Percentiles rank a stretch among this genome's conserved stretches.
Evolutionary conservation across 139 green algal genomes (phyloP).

Genomic region (Pleodorina starrii): DNA sequence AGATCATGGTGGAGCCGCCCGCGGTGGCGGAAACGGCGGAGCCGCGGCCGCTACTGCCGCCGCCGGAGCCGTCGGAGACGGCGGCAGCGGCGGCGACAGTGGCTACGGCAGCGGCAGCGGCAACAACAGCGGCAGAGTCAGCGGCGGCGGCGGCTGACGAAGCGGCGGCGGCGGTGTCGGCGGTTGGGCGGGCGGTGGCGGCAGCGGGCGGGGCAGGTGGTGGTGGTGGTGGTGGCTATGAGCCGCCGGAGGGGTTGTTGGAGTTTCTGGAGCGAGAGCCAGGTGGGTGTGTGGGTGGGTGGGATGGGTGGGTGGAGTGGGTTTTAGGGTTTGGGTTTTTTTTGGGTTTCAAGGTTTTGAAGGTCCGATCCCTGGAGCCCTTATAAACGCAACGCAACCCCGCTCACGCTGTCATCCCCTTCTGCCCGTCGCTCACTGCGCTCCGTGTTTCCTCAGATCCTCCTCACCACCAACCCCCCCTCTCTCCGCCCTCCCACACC

Average conservation of each 20-base stretch:
- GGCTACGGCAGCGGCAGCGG: not conserved
- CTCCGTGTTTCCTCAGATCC: no score
- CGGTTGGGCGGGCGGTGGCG: no score
- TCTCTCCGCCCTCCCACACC: no score
- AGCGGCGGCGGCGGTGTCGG: not conserved
- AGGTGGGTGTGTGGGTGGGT: not conserved
- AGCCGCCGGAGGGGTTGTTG: not conserved
- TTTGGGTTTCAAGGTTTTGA: no score
- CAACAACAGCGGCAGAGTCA: not conserved
- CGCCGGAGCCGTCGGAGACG: not conserved
- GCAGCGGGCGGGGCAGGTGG: no score
- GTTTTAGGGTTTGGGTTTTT: no score
- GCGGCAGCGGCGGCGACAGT: no score
- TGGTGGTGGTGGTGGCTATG: not conserved
- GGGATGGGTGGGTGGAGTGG: not conserved
- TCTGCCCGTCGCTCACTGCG: no score
- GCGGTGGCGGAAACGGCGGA: not conserved
- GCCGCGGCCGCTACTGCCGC: not conserved
- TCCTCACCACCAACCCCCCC: no score
- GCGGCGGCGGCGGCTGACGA: not conserved
- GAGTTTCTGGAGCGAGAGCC: conserved; percentile 37
- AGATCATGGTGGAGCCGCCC: not conserved
- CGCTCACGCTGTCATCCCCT: no score
- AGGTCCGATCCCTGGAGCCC: no score
- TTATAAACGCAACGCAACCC: no score